Percentiles rank a stretch among this genome's conserved stretches.
Evolutionary conservation across 768 basidiomycete species (phyloP).

Genomic region (Leucocoprinus birnbaumii): DNA sequence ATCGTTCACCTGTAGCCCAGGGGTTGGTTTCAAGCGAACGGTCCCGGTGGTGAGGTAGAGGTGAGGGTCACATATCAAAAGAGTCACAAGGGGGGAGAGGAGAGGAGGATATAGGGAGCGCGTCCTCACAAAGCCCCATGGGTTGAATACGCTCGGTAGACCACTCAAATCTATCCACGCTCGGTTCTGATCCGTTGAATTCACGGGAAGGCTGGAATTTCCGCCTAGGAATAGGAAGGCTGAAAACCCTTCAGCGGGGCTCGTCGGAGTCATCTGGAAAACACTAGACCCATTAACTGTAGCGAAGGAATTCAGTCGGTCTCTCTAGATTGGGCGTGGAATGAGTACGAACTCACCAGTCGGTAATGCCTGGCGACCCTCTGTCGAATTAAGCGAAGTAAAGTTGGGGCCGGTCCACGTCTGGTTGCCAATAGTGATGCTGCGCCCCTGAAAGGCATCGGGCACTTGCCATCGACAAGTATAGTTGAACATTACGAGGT

Average conservation of each 20-base stretch:
- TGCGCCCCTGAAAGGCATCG: background rate
- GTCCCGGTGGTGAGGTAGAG: background rate
- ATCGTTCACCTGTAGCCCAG: background rate
- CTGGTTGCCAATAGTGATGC: background rate
- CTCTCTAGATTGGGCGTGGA: background rate
- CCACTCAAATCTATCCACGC: background rate
- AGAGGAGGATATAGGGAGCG: background rate
- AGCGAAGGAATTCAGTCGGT: background rate
- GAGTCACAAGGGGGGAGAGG: background rate
- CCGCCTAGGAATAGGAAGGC: background rate
- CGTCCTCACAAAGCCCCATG: background rate
- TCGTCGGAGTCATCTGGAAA: background rate
- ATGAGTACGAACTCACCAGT: background rate
- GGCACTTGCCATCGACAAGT: conserved; percentile 6
- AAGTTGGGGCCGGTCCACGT: background rate
- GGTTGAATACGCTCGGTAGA: background rate
- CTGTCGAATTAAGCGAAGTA: background rate
- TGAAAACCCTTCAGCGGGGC: background rate
- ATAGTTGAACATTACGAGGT: background rate
- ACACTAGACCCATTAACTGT: background rate
- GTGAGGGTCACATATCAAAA: background rate
- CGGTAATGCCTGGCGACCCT: background rate
- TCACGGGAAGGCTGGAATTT: background rate
- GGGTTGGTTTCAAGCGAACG: background rate
- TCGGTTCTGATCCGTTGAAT: background rate